A percentile compares a stretch with the other conserved stretches of the same genome.
These are phyloP conservation scores for Truncatella angustata DNA, from an alignment of 2,329 filamentous ascomycete species.

Conservation along the genomic window DNA sequence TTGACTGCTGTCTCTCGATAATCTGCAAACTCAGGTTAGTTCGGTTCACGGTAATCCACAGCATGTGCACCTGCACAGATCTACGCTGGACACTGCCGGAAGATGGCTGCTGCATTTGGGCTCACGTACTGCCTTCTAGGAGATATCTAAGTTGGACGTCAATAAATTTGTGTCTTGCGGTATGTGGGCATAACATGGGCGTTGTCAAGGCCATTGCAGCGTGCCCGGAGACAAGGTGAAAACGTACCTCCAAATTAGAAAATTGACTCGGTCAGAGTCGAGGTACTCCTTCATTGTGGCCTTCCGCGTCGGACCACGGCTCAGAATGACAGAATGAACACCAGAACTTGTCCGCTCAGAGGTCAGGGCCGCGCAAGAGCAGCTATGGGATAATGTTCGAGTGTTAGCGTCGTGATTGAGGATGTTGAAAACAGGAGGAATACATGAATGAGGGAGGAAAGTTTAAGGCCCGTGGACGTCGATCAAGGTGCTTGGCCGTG, in stretches of 20 bases:
- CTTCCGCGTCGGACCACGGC: background rate
- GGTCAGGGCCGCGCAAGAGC: background rate
- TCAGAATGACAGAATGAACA: background rate
- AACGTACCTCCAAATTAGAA: constrained; percentile 69
- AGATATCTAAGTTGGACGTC: constrained; percentile 46
- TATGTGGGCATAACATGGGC: constrained; percentile 14
- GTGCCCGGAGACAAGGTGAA: constrained; percentile 22
- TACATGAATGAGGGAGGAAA: constrained; percentile 11
- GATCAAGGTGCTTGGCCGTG: constrained; percentile 11
- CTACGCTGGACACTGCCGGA: background rate
- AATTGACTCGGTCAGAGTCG: constrained; percentile 67
- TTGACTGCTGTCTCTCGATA: constrained; percentile 67
- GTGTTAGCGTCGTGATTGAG: constrained; percentile 8
- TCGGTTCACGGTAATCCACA: constrained; percentile 11
- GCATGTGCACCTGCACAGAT: constrained; percentile 15
- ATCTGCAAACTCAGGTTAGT: constrained; percentile 47
- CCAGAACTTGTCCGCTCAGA: background rate
- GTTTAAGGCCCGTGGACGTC: constrained; percentile 10
- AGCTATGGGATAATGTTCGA: background rate
- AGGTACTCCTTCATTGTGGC: constrained; percentile 59
- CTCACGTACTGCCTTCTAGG: constrained; percentile 55
- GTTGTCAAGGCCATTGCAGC: constrained; percentile 20
- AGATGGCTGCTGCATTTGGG: background rate
- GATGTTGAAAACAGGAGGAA: constrained; percentile 11
- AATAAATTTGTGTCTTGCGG: constrained; percentile 6